Conservation (phyloP, 371 early-diverging fungal genomes). For the Nematocida sp. region DNA sequence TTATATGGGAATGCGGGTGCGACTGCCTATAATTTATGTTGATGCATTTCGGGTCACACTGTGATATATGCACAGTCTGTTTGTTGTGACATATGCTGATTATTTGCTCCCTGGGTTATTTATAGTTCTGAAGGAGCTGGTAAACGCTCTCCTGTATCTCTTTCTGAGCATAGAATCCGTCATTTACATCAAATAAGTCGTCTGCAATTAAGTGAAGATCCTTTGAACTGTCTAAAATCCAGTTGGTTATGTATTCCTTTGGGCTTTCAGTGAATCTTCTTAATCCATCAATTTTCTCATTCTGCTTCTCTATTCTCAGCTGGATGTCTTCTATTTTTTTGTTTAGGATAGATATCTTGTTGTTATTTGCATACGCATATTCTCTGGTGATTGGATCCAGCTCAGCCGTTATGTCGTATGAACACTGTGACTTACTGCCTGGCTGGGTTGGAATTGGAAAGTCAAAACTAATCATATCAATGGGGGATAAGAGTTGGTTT, state of each 20-base stretch:
- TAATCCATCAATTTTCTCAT: constrained; percentile 54
- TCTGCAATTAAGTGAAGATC: constrained; percentile 53
- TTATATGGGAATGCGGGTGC: too few species aligned
- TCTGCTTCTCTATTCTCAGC: constrained; percentile 58
- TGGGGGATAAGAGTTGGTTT: constrained; percentile 40
- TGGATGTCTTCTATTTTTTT: constrained; percentile 66
- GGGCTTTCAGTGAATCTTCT: constrained; percentile 65
- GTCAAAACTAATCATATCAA: constrained; percentile 58
- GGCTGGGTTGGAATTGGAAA: constrained; percentile 55
- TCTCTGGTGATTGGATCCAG: constrained; percentile 64
- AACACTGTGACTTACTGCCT: constrained; percentile 16
- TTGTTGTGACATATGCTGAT: too few species aligned
- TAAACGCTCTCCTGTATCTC: constrained; percentile 67
- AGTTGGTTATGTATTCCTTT: constrained; percentile 64
- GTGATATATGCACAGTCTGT: too few species aligned
- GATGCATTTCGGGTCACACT: too few species aligned
- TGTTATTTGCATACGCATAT: constrained; percentile 60
- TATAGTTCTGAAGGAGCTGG: constrained; percentile 63
- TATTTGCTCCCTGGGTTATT: constrained; percentile 6
- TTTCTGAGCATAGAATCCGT: constrained; percentile 61
- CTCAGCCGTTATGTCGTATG: constrained; percentile 67
- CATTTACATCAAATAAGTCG: constrained; percentile 58
- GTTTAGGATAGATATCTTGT: constrained; percentile 63
- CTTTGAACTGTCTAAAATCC: constrained; percentile 63
- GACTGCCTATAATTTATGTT: too few species aligned